Conservation (phyloP, 2,329 filamentous ascomycete genomes). For the Fusarium austroafricanum region DNA sequence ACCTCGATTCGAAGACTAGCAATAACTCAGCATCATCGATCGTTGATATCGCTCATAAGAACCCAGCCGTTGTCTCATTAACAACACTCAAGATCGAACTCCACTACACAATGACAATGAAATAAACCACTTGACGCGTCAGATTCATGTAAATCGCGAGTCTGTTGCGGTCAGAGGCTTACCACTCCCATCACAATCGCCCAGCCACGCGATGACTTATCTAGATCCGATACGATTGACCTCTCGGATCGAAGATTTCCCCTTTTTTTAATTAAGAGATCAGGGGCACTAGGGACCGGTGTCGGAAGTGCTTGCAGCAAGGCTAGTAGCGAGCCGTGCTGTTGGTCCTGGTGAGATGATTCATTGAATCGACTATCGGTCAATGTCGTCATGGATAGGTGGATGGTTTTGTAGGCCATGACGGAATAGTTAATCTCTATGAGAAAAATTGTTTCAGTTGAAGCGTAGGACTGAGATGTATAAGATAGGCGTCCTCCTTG, state of each 20-base stretch:
- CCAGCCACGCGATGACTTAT: constrained; percentile 26
- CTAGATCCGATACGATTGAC: constrained; percentile 9
- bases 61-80: constrained; percentile 18
- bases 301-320: constrained; percentile 20
- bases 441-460: background rate
- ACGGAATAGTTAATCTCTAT: constrained; percentile 5
- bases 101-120: background rate
- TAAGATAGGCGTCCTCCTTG: constrained; percentile 13
- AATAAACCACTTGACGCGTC: constrained; percentile 6
- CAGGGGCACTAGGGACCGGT: constrained; percentile 17
- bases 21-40: constrained; percentile 27
- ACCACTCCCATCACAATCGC: constrained; percentile 23
- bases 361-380: constrained; percentile 27
- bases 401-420: constrained; percentile 17
- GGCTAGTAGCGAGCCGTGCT: constrained; percentile 2
- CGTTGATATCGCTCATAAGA: background rate
- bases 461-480: background rate
- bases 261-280: background rate
- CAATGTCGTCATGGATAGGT: constrained; percentile 44
- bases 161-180: constrained; percentile 4
- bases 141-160: background rate
- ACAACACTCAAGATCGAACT: constrained; percentile 9
- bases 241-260: constrained; percentile 20
- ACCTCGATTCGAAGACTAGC: constrained; percentile 15
- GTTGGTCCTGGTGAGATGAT: constrained; percentile 33